phyloP scores from a whole-genome alignment of 192 early-diverging fungal species.

The Coemansia brasiliensis region DNA sequence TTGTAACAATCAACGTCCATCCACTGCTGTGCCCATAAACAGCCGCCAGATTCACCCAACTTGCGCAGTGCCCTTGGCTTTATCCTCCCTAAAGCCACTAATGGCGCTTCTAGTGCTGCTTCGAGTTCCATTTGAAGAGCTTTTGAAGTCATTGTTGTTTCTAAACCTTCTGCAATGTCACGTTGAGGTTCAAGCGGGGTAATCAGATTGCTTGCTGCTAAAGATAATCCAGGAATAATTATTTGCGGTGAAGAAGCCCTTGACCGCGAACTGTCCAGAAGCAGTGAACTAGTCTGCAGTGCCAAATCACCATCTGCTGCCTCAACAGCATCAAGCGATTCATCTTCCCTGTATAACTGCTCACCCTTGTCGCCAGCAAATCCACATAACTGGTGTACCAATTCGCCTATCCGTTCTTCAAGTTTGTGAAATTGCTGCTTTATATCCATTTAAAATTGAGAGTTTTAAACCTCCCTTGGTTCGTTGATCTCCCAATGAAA shows the following conservation, averaged over 20 bases:
- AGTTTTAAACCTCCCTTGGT: not conserved
- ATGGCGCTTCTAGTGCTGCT: slow-evolving; percentile 21
- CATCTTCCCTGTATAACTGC: not conserved
- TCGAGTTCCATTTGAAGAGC: not conserved
- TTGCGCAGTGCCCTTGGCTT: not conserved
- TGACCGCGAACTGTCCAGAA: not conserved
- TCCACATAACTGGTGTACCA: not conserved
- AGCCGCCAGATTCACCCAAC: not conserved
- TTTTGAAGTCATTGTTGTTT: not conserved
- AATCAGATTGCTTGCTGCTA: not conserved
- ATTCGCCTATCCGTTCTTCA: not conserved
- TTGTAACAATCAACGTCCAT: slow-evolving; percentile 1
- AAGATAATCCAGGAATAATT: slow-evolving; percentile 8
- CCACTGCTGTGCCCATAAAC: slow-evolving; percentile 24
- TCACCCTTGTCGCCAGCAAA: no score
- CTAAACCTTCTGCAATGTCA: not conserved
- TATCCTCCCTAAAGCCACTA: slow-evolving; percentile 16
- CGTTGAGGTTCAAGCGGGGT: not conserved
- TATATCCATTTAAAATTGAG: slow-evolving; percentile 6
- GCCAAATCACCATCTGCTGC: not conserved
- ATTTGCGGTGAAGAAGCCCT: not conserved
- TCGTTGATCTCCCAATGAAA: no score
- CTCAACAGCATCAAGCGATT: not conserved
- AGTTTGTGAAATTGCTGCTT: slow-evolving; percentile 3
- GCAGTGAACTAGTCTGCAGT: not conserved